phyloP scores from a whole-genome alignment of 2,329 filamentous ascomycete genomes.

The Cladosporium cucumerinum region DNA sequence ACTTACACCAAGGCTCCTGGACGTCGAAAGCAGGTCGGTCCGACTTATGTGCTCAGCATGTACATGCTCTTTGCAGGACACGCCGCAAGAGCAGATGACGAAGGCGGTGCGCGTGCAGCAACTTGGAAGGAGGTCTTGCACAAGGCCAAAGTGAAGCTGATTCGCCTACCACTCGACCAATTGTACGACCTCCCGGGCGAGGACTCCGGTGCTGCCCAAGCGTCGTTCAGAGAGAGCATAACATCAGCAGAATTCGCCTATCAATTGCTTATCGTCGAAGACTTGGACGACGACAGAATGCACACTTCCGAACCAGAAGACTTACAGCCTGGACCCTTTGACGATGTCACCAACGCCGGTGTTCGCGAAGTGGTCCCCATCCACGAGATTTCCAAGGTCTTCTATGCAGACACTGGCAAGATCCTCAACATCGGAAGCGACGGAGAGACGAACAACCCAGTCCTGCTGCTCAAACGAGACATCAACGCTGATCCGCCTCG shows the following conservation, averaged over 20 bases:
- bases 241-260: conserved; percentile 67
- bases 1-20: conserved; percentile 68
- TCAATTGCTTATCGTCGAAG: conserved; percentile 77
- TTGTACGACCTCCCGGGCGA: conserved; percentile 45
- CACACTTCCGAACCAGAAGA: conserved; percentile 63
- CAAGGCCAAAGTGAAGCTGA: conserved; percentile 80
- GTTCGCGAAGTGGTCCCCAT: conserved; percentile 66
- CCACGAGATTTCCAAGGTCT: conserved; percentile 80
- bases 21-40: conserved; percentile 75
- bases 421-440: conserved; percentile 78
- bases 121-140: conserved; percentile 97
- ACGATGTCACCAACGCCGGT: conserved; percentile 60
- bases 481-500: conserved; percentile 60
- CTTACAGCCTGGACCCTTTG: conserved; percentile 55
- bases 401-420: conserved; percentile 87
- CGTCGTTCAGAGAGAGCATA: conserved; percentile 16
- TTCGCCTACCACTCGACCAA: conserved; percentile 61
- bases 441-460: conserved; percentile 66
- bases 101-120: conserved; percentile 60
- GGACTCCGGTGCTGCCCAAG: conserved; percentile 26
- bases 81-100: conserved; percentile 53
- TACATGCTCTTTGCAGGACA: conserved; percentile 95
- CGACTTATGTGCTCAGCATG: conserved; percentile 78
- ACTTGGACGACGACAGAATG: conserved; percentile 68
- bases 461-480: conserved; percentile 72